Base-by-base conservation (phyloP, 257 asterid species). In the Dorcoceras hygrometricum region DNA sequence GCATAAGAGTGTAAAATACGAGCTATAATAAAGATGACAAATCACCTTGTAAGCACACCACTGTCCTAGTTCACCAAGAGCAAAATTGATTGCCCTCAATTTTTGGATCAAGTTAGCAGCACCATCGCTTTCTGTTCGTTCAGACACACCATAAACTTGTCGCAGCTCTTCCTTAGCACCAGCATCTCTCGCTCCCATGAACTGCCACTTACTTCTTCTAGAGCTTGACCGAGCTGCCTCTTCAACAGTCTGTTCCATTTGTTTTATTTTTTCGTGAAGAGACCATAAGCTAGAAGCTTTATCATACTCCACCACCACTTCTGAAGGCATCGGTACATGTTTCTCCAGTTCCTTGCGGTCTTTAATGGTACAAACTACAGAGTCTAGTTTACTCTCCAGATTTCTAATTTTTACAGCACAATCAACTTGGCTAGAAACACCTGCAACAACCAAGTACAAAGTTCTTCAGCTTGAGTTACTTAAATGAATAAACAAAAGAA, bases 151-250 rank as follows among this genome's bases (percentile, higher is more conserved):
- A 79, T 94, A 94, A 36, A 90, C 95, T 75, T 90, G 99, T 59
- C 95, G 95, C 69, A 90, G 70, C 84, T 85, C 97, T 62, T 85
- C 97, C 87, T 86, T 94, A 58, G 90, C 86, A 60, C 99, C 99
- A 81, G 99, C 97, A 86, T 94, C 99, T 74, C 99, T 81, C 56
- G 99, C 99, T 65, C 99, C 99, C 99, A 94, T 90, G 74, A 90
- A 94, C 61, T 94, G 99, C 99, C 99, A 94, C 80, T 94, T 94
- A 74, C 97, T 94, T 86, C 84, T 88, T 78, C 95, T 80, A 75
- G 90, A 83, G 82, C 99, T 94, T 75, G 91, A 81, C 67, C 89
- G 92, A 62, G 99, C 96, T 63, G 97, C 91, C 76, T 83, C 95
- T 84, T 90, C 99, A 71, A 90, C 96, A 24, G 90, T 80, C 73